Evolutionary conservation across 805 yeast species (phyloP), one percentile per base, ranked within the genome.

Genomic region (Teunomyces pallodes): DNA sequence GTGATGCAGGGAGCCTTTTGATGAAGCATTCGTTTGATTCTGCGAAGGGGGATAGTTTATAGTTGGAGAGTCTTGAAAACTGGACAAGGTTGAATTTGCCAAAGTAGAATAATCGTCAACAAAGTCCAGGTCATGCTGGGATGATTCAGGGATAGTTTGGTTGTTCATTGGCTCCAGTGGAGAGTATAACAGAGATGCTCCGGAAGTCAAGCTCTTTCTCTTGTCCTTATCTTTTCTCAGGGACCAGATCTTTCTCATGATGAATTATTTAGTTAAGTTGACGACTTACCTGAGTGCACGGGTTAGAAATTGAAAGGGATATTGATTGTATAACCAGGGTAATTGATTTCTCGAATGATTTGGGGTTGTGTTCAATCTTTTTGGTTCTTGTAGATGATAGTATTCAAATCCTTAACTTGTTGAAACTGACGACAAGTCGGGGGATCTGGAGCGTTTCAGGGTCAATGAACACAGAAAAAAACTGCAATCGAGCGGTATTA

Each of bases 191-290:
- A 26, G 17, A 24, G 30, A 26, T 20, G 41, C 14, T 6, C 41
- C 30, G 8, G 41, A 38, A 9, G 41, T 38, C 49, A 52, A 47
- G 46, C 62, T 58, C 49, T 57, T 55, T 27, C 66, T 51, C 55
- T 61, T 61, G 38, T 64, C 67, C 48, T 51, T 57, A 20, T 61
- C 65, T 47, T 54, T 61, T 54, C 65, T 56, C 51, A 47, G 55
- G 44, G 56, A 40, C 66, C 66, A 63, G 50, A 63, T 63, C 56
- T 61, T 63, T 49, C 64, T 62, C 67, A 63, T 62, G 16, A 12
- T 10, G 35, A 30, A 9, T 20, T 29, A 13, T 9, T 16, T 9
- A 10, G 8, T 36, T 17, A 6, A 16, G 40, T n/a, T 17, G 40
- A 36, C 14, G 16, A 14, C 12, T 9, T 14, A 10, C 27, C 40